Conservation (phyloP, 768 basidiomycete species). For the Leccinum arenicola region DNA sequence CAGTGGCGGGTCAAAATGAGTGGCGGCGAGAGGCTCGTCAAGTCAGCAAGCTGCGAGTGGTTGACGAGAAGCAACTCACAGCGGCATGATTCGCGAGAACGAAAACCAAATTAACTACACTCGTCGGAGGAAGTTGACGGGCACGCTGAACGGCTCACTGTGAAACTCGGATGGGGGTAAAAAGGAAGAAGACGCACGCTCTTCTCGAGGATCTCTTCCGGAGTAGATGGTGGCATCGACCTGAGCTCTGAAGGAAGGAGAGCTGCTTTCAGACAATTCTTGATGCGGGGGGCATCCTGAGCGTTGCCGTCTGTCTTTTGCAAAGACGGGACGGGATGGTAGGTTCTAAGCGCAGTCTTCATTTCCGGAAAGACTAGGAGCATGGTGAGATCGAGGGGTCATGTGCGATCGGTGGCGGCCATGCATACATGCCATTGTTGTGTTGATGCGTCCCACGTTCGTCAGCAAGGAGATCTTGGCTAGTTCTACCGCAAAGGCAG, state of each 20-base stretch:
- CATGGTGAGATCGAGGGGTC: constrained; percentile 17
- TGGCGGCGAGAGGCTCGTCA: constrained; percentile 52
- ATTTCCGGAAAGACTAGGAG: constrained; percentile 84
- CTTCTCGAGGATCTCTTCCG: constrained; percentile 69
- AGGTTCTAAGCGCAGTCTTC: constrained; percentile 86
- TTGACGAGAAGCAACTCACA: constrained; percentile 40
- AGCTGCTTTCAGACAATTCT: constrained; percentile 84
- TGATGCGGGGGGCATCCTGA: constrained; percentile 89
- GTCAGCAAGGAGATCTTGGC: constrained; percentile 82
- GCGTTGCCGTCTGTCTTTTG: constrained; percentile 87
- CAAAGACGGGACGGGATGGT: constrained; percentile 84
- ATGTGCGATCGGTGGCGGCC: constrained; percentile 8
- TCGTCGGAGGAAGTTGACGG: constrained; percentile 73
- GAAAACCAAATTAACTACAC: constrained; percentile 83
- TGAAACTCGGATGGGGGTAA: constrained; percentile 6
- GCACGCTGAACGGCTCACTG: constrained; percentile 39
- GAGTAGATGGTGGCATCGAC: constrained; percentile 64
- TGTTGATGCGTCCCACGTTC: constrained; percentile 90
- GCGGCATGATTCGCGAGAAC: constrained; percentile 76
- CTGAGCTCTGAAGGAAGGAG: constrained; percentile 68
- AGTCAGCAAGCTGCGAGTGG: constrained; percentile 5
- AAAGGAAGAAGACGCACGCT: constrained; percentile 43
- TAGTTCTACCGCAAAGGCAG: constrained; percentile 74
- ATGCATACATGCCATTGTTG: constrained; percentile 80
- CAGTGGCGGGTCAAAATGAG: constrained; percentile 71